phyloP scores from a whole-genome alignment of 257 asterid genomes.

The Solanum etuberosum region DNA sequence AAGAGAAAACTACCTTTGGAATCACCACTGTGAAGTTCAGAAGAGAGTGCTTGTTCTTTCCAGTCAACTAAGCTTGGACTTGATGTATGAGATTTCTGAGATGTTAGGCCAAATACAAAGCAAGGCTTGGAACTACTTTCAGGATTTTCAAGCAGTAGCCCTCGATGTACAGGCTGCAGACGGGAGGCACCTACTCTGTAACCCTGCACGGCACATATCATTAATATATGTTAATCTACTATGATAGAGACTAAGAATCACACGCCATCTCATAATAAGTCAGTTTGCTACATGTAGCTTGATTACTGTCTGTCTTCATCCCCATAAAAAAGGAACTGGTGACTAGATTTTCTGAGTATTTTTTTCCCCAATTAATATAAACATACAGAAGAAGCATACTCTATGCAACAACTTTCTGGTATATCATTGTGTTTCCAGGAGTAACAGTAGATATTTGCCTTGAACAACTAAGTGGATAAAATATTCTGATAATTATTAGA shows the following conservation, averaged over 20 bases:
- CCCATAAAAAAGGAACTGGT: not conserved
- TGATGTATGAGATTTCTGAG: conserved; percentile 3
- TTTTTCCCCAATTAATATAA: not conserved
- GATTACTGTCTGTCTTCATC: not conserved
- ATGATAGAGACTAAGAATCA: not conserved
- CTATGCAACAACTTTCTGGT: not conserved
- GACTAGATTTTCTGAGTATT: not conserved
- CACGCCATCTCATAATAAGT: not conserved
- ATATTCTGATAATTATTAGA: not conserved
- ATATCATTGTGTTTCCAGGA: not conserved
- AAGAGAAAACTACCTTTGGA: not conserved
- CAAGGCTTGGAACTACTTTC: not conserved
- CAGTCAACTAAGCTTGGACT: not conserved
- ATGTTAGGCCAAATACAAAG: not conserved
- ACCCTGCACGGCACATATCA: not conserved
- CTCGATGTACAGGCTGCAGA: not conserved
- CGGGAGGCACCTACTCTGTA: not conserved
- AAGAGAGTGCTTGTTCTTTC: not conserved
- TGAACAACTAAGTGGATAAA: not conserved
- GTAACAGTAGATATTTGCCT: not conserved
- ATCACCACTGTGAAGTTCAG: conserved; percentile 1
- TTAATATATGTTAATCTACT: not conserved
- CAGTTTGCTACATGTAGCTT: not conserved
- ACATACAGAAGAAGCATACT: not conserved
- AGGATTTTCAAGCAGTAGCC: not conserved